Conservation (phyloP, 2,329 filamentous ascomycete species). For the Aspergillus piperis region DNA sequence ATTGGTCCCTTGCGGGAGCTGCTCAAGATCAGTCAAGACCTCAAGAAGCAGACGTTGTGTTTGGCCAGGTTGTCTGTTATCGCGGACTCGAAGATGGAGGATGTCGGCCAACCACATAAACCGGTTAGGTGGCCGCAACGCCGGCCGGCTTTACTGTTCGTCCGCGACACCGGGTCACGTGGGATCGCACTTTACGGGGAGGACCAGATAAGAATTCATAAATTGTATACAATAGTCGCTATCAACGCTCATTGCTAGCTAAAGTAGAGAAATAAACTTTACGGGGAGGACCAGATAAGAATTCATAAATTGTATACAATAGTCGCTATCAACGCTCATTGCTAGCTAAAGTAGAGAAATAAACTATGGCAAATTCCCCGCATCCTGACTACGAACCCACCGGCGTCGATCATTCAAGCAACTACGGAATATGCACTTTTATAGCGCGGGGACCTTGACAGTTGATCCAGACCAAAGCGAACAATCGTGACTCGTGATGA, state of each 20-base stretch:
- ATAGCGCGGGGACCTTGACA: background rate
- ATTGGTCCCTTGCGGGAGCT: background rate
- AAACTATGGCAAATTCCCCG: background rate
- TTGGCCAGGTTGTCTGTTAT: conserved; percentile 5
- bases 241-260: background rate
- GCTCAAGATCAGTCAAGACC: conserved; percentile 24
- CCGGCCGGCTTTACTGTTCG: conserved; percentile 11
- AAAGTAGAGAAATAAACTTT: background rate
- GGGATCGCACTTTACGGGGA: background rate
- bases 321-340: background rate
- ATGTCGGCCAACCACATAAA: conserved; percentile 1
- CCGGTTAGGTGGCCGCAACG: conserved; percentile 29
- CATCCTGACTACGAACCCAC: background rate
- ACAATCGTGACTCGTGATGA: background rate
- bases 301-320: background rate
- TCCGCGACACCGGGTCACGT: conserved; percentile 21
- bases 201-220: background rate
- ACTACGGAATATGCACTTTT: background rate
- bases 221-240: background rate
- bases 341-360: background rate
- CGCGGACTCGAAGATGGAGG: conserved; percentile 5
- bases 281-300: background rate
- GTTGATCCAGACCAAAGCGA: background rate
- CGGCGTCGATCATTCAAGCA: background rate
- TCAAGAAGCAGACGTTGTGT: conserved; percentile 13